Base-by-base conservation (phyloP, 2,329 filamentous ascomycete species). In the Botrytis cinerea region DNA sequence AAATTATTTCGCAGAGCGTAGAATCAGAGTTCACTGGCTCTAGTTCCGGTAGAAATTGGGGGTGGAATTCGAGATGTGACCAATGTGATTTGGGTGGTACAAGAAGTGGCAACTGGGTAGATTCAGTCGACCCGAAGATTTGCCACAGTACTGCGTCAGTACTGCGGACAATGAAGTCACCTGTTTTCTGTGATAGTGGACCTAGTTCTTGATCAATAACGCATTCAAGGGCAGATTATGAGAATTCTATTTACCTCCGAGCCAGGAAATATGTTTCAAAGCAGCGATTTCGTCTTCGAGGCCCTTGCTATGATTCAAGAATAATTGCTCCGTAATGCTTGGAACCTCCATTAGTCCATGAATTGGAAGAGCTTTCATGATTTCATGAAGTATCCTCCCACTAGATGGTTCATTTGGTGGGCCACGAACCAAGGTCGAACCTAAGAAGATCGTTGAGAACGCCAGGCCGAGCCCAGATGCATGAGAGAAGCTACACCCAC, bases 51-150 rank as follows among this genome's bases (percentile, higher is more conserved):
- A 75, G 75, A 2, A 79, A 68, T 2, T 66, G 43, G 6, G 79
- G 79, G n/a, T 81, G 79, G 9, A 80, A 75, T 45, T 77, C 77
- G 16, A 82, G 48, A 72, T 82, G 82, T 28, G 73, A 73, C 81
- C 82, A 83, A 64, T 82, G 79, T 18, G 73, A 75, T 77, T 74
- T 25, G 28, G 76, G 68, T 76, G 80, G 64, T 71, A 76, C 16
- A 75, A 71, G 70, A 75, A 78, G 9, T 18, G 71, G 25, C 75
- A 78, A 4, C 77, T 71, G 1, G 6, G 78, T 76, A 5, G 77
- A 75, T 71, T 84, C 82, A 1, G 82, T 83, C 70, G 38, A 69
- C 4, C 71, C 71, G 7, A 69, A 73, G 14, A 68, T 12, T 40
- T 73, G 71, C 32, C 54, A 69, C 1, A 69, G 20, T 61, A 28